Base-by-base conservation (phyloP, 495 filamentous ascomycete species). In the Penicillium paxilli region DNA sequence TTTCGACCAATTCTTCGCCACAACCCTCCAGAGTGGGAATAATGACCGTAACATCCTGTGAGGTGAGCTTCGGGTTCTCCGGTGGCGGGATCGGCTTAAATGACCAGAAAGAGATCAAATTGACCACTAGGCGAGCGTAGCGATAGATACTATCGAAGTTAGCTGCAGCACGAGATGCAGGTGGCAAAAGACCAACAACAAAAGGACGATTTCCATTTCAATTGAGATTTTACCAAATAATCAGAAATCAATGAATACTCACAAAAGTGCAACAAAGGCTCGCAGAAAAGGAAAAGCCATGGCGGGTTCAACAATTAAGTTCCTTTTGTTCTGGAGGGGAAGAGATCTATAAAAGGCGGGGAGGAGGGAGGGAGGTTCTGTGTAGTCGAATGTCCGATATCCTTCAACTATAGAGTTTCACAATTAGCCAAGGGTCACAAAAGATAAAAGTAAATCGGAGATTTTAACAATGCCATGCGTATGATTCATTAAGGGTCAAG, bases 1-100 rank as follows among this genome's bases (percentile, higher is more conserved):
- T 87, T 59, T 83, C 78, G 24, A 75, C 73, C 50, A 88, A 64
- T 59, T 81, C 80, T 25, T 76, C 73, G 22, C 83, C 81, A 62
- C 82, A 82, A 16, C 80, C 82, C 45, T 87, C 82, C 53, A 90
- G 79, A 1, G 84, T 86, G 11, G 87, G 87, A 51, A 90, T 81
- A 57, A 91, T 86, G 33, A 90, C 83, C 20, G 87, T 87, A 54
- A 90, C 85, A 82, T 91, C 84, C 63, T 86, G 69, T 0, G 80
- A 74, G n/a, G 79, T 83, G 62, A 87, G 77, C 57, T 75, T 81
- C 10, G 87, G 86, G 26, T 83, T 80, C 21, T 83, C 77, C 11
- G 83, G 83, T 30, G 83, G 78, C 12, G 76, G 80, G 30, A 84
- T 82, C 25, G 87, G 84, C 58, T 77, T 81, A 60, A 86, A 85